Conservation (phyloP, 2,329 filamentous ascomycete species). For the Emergomyces orientalis region DNA sequence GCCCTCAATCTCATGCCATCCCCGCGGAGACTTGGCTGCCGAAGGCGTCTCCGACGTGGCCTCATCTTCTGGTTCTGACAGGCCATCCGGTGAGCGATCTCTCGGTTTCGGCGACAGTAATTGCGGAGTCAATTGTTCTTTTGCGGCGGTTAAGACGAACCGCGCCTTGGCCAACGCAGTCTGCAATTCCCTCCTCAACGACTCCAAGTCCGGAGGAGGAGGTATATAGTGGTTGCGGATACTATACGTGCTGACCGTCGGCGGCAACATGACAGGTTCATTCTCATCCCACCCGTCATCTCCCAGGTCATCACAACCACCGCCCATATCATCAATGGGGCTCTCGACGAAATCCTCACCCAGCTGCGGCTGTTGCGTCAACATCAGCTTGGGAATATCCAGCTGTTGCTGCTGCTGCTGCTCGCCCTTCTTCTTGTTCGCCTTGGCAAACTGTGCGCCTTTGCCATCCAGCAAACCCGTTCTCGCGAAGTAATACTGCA, state of each 20-base stretch:
- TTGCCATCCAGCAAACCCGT: conserved; percentile 91
- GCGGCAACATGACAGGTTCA: conserved; percentile 78
- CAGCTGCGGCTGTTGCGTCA: conserved; percentile 33
- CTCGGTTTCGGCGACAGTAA: conserved; percentile 16
- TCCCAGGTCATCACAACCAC: conserved; percentile 28
- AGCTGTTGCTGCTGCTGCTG: conserved; percentile 27
- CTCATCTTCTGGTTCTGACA: conserved; percentile 38
- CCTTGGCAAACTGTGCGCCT: conserved; percentile 71
- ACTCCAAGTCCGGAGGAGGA: conserved; percentile 71
- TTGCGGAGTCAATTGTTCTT: conserved; percentile 27
- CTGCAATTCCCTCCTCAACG: conserved; percentile 62
- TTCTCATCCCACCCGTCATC: conserved; percentile 45
- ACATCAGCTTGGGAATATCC: conserved; percentile 33
- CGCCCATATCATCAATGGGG: conserved; percentile 35
- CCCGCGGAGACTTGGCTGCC: conserved; percentile 38
- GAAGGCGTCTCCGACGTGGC: conserved; percentile 20
- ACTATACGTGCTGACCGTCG: conserved; percentile 92
- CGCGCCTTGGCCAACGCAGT: conserved; percentile 60
- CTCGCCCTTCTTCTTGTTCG: conserved; percentile 41
- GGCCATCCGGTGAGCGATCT: conserved; percentile 22
- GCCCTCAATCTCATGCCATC: conserved; percentile 80
- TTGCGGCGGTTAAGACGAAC: conserved; percentile 50
- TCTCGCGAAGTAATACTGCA: conserved; percentile 96
- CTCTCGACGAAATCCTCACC: conserved; percentile 42
- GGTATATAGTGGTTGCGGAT: conserved; percentile 71